Evolutionary conservation across 768 basidiomycete genomes (phyloP), one percentile per base, ranked within the genome.

Genomic region (Lentinula aciculospora): DNA sequence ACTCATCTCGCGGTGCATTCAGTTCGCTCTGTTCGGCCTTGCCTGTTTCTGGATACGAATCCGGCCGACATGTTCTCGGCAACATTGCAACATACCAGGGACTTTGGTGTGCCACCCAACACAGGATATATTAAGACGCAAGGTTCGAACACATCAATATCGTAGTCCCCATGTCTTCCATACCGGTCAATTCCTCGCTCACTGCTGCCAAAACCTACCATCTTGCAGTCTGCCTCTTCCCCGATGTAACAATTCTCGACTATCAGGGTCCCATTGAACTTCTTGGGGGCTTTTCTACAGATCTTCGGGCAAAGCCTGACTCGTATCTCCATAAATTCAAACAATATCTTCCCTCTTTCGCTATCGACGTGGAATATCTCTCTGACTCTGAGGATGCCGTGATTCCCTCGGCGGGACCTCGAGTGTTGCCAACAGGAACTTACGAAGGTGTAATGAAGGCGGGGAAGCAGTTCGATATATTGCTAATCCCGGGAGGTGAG

Each of bases 191-290:
- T 1, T 15, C 19, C 10, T 27, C 45, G 3, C 49, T 51, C 21
- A 8, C 49, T 32, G 49, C 23, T 19, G 19, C 21, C 19, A 51
- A 51, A 12, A 47, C 32, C 12, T 59, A 59, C 42, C 53, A n/a
- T 21, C 60, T 68, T 12, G 71, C 71, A 7, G 66, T 73, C 21
- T 73, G 71, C 49, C 65, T 73, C 51, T 72, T 65, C 57, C 68
- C 68, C 12, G 61, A 61, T 50, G 66, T 69, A 54, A 67, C 67
- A 5, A 55, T 58, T 17, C 63, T 68, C 25, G 72, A 74, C 59
- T 74, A 66, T 58, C 65, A 67, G 60, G 71, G 71, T 5, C 66
- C 72, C 19, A 58, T 72, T 21, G 70, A 72, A 56, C 59, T 71
- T 1, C 58, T 74, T n/a, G 62, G 64, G 21, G 61, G 61, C 12